Base-by-base conservation (phyloP, 495 filamentous ascomycete species). In the Lophiostoma macrostomum region DNA sequence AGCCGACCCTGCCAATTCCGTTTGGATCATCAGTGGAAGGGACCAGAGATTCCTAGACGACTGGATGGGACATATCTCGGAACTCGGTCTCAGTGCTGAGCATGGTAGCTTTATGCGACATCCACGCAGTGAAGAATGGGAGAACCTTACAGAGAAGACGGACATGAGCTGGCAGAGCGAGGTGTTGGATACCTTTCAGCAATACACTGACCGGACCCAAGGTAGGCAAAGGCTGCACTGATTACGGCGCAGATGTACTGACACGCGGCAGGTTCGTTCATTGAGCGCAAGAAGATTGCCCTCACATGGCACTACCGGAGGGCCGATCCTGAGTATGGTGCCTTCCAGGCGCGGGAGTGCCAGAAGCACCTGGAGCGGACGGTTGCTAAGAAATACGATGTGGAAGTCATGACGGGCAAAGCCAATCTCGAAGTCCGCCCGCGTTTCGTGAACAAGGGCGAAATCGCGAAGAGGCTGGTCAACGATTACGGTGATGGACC, bases 21-120 rank as follows among this genome's bases (percentile, higher is more conserved):
- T 98, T n/a, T 98, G 93, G 93, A 94, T 98, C 61, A 95, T 98
- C 61, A 91, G 87, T 39, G 93, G 93, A 5, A 81, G 94, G 38
- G 90, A 96, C 60, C 88, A 93, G 50, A 81, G 84, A 11, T 97
- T 97, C 69, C 70, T 98, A 27, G 80, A 85, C 47, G 81, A 90
- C 53, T 88, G 89, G 74, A 82, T 96, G 60, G 91, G 90, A 20
- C 84, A 91, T 70, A 93, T 96, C 45, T 58, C 79, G 1, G 82
- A 85, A 61, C 73, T 98, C 4, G 93, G 93, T 6, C 80, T 98
- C 61, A 91, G 86, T 60, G 93, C 93, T 0, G 93, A 98, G 70
- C 93, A 98, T 66, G 93, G 94, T 22, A 91, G 88, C 61, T 97
- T 96, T 68, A 87, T 96, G 55, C 81, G 87, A 25, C 74, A 86